Evolutionary conservation across 768 basidiomycete genomes (phyloP), one percentile per base, ranked within the genome.

Genomic region (Boletus bicolor): DNA sequence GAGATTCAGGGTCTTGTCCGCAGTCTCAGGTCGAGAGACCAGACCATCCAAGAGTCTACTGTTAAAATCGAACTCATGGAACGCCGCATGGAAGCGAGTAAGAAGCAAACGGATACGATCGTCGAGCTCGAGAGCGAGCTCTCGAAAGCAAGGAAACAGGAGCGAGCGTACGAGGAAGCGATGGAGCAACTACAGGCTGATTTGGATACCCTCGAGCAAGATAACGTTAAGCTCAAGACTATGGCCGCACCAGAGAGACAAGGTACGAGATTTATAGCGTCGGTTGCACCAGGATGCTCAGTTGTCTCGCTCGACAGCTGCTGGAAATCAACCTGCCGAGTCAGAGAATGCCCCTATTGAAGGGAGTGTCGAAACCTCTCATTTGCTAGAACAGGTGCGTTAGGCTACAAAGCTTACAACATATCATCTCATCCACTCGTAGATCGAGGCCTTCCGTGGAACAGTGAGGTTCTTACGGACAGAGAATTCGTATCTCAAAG

Each of bases 41-140:
- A 97, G 77, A 80, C 73, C 26, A 85, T 93, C 36, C 93, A 98
- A 70, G 97, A 98, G 66, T 78, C 86, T 5, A 76, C 77, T 3
- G 94, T 98, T 53, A 98, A 95, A 78, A 93, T 98, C 54, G 93
- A 98, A 69, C 79, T 95, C 14, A 90, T 98, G 84, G 94, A 97
- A 68, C 85, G 94, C 44, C 83, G 93, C 34, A 86, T 94, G 79
- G 95, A 98, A 68, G 82, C 85, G 2, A 87, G 86, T 57, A 95
- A 93, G 80, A 92, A 89, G 69, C 92, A 96, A 73, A 86, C 87
- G 5, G 96, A 98, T 53, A 75, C 81, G 7, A 89, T 98, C 49
- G 71, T 77, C 14, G 89, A 92, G 57, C 82, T 98, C 19, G 94
- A 98, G 73, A 73, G 68, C 34, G 88, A 95, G 63, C 76, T 98